Evolutionary conservation across 305 asterid species (phyloP), one percentile per base, ranked within the genome.

Genomic region (Plantago coronopus): DNA sequence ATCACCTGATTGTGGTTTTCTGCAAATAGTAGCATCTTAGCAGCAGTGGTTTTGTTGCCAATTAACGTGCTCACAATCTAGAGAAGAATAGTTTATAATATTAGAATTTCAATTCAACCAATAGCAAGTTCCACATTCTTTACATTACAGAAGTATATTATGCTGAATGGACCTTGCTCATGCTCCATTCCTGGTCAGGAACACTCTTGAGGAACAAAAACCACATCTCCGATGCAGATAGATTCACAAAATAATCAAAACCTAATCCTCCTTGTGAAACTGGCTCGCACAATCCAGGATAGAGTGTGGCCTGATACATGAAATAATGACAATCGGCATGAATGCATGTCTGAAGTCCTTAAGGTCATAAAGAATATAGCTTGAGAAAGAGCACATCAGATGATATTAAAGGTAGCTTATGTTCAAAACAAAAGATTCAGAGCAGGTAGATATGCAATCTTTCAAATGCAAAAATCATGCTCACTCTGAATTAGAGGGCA

Each of bases 1-100:
- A 31, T 63, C 62, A 91, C 98, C 97, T 91, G 97, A 70, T 84
- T 88, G 82, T 91, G 98, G 75, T 91, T 91, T 80, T 91, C 98
- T 54, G 95, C 90, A 80, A 81, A 91, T 66, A 83, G 66, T 64
- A 91, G 91, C 98, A 91, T 88, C 78, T 84, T 84, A 64, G 79
- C 78, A 23, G 82, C 79, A 67, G 17, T 77, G 78, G 57, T 63
- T 68, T 62, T 79, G 79, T 74, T 74, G 62, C 95, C 95, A 53
- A 63, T 69, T 73, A 89, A 74, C 55, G 91, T 75, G 77, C 82
- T 81, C 54, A 86, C 94, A 64, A 91, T 77, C 98, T 91, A 72
- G 59, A 72, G 65, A 69, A 22, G 54, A 65, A 57, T 11, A 4
- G 22, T 22, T 53, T 53, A 53, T 25, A 22, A 25, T 15, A 53